phyloP scores from a whole-genome alignment of 2,329 filamentous ascomycete genomes.

The Scedosporium minutisporum region DNA sequence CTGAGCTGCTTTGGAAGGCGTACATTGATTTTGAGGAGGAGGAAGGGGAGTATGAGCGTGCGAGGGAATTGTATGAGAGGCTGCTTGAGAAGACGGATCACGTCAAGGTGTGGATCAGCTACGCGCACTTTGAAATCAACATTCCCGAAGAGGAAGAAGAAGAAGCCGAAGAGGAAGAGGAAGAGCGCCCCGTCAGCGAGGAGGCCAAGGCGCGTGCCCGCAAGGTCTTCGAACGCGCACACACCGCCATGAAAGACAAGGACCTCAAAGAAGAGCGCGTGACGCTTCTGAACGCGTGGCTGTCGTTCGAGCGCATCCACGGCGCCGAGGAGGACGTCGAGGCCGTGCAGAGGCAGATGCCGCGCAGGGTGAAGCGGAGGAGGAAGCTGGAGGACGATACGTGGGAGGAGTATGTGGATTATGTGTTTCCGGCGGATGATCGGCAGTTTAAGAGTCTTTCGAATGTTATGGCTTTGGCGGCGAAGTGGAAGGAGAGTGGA shows the following conservation, averaged over 20 bases:
- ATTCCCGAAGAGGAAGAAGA: conserved; percentile 66
- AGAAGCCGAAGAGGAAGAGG: conserved; percentile 48
- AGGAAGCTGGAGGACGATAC: conserved; percentile 84
- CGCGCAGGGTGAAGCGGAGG: conserved; percentile 82
- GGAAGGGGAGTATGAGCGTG: conserved; percentile 79
- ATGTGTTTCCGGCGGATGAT: conserved; percentile 93
- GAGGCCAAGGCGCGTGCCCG: conserved; percentile 76
- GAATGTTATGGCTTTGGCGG: conserved; percentile 74
- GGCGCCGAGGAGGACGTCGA: conserved; percentile 67
- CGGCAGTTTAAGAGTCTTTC: conserved; percentile 74
- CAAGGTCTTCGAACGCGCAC: conserved; percentile 73
- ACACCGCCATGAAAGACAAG: conserved; percentile 79
- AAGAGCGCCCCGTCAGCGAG: conserved; percentile 65
- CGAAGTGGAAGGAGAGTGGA: conserved; percentile 71
- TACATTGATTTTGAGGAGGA: conserved; percentile 99
- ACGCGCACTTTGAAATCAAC: conserved; percentile 96
- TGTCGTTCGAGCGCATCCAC: conserved; percentile 81
- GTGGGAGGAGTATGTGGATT: conserved; percentile 96
- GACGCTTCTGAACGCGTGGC: conserved; percentile 82
- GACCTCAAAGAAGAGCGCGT: conserved; percentile 93
- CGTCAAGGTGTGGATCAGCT: conserved; percentile 98
- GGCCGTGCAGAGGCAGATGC: conserved; percentile 87
- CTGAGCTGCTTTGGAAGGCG: conserved; percentile 92
- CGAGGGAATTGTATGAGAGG: conserved; percentile 76
- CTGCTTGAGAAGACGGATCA: conserved; percentile 92